Conservation (phyloP, 2,329 filamentous ascomycete species). For the Geosmithia morbida region DNA sequence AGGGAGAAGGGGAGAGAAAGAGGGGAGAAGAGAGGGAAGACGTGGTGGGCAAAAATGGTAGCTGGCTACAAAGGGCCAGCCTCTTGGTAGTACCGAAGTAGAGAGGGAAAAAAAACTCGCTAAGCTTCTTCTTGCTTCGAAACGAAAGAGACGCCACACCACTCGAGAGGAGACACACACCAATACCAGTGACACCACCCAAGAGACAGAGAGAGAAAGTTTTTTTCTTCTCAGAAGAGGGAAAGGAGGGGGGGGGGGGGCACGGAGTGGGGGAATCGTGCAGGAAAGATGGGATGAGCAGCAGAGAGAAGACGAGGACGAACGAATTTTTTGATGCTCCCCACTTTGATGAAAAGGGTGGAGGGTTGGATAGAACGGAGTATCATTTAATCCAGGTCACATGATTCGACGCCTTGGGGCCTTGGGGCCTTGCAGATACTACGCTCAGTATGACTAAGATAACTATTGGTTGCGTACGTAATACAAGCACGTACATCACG, state of each 20-base stretch:
- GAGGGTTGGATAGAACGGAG: background rate
- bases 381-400: conserved; percentile 2
- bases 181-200: too few species aligned
- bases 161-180: too few species aligned
- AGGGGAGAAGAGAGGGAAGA: conserved; percentile 20
- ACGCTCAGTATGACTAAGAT: too few species aligned
- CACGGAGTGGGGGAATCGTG: too few species aligned
- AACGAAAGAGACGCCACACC: too few species aligned
- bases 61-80: conserved; percentile 26
- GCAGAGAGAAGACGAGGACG: conserved; percentile 6
- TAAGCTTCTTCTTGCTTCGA: too few species aligned
- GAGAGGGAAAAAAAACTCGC: too few species aligned
- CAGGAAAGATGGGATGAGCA: conserved; percentile 3
- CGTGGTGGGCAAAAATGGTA: conserved; percentile 22
- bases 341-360: conserved; percentile 2
- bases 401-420: too few species aligned
- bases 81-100: too few species aligned
- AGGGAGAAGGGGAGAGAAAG: conserved; percentile 38
- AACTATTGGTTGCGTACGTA: too few species aligned
- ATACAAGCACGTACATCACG: too few species aligned
- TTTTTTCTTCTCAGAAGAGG: background rate
- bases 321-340: conserved; percentile 8
- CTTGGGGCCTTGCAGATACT: too few species aligned
- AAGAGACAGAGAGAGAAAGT: background rate
- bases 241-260: background rate